Conservation (phyloP, 2,329 filamentous ascomycete species). For the Colletotrichum karsti region DNA sequence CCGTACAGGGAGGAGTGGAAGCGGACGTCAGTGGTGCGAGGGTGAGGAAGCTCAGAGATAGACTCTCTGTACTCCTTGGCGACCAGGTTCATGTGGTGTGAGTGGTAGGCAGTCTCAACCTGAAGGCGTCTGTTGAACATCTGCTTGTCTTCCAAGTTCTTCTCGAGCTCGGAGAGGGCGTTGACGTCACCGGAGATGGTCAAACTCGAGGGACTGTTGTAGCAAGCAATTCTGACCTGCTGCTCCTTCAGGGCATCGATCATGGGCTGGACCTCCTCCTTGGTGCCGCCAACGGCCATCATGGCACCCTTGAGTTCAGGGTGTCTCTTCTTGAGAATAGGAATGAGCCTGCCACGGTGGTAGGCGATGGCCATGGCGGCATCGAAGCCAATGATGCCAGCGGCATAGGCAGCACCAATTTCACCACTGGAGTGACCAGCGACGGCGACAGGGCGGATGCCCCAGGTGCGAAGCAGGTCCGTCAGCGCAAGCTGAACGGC, state of each 20-base stretch:
- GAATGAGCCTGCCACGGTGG: conserved; percentile 53
- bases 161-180: conserved; percentile 38
- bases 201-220: conserved; percentile 61
- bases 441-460: conserved; percentile 47
- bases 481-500: conserved; percentile 57
- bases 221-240: conserved; percentile 46
- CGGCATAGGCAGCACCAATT: conserved; percentile 55
- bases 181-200: conserved; percentile 50
- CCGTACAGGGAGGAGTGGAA: conserved; percentile 58
- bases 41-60: conserved; percentile 49
- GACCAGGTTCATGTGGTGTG: conserved; percentile 60
- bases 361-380: conserved; percentile 59
- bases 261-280: conserved; percentile 51
- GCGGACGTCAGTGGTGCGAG: conserved; percentile 42
- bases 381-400: conserved; percentile 46
- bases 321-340: conserved; percentile 48
- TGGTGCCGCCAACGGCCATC: conserved; percentile 62
- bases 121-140: conserved; percentile 58
- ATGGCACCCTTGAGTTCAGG: conserved; percentile 56
- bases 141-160: conserved; percentile 40
- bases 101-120: conserved; percentile 63
- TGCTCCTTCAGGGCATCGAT: conserved; percentile 48
- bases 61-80: conserved; percentile 43
- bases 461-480: conserved; percentile 52
- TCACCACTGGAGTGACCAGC: conserved; percentile 58